Evolutionary conservation across 352 stramenopile species (phyloP).

Genomic region (Pythium vanterpoolii): DNA sequence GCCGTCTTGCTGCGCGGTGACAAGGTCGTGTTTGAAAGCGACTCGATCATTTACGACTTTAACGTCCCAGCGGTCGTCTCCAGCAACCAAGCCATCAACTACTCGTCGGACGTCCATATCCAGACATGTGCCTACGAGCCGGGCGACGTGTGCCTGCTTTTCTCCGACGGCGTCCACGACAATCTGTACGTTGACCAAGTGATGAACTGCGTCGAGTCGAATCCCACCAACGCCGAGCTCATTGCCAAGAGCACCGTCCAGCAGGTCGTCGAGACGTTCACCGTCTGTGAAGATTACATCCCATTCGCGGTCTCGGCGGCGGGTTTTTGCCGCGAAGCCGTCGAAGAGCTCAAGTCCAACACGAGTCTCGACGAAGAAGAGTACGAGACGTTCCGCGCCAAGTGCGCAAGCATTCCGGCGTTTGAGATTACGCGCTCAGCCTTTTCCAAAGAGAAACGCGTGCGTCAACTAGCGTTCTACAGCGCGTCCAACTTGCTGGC

Average conservation of each 20-base stretch:
- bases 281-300: conserved; percentile 62
- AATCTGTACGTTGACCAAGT: conserved; percentile 87
- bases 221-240: conserved; percentile 50
- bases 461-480: conserved; percentile 86
- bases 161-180: conserved; percentile 87
- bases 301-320: conserved; percentile 83
- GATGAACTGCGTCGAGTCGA: conserved; percentile 47
- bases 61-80: conserved; percentile 86
- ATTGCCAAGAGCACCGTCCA: conserved; percentile 75
- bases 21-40: conserved; percentile 80
- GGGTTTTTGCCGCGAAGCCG: conserved; percentile 71
- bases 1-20: conserved; percentile 68
- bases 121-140: conserved; percentile 70
- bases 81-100: conserved; percentile 85
- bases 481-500: conserved; percentile 85
- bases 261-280: conserved; percentile 68
- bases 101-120: conserved; percentile 62
- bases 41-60: conserved; percentile 90
- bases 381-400: conserved; percentile 63
- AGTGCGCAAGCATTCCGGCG: conserved; percentile 73
- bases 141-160: conserved; percentile 77
- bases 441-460: conserved; percentile 81
- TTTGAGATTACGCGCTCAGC: conserved; percentile 51
- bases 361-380: conserved; percentile 58
- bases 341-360: conserved; percentile 75